phyloP scores from a whole-genome alignment of 2,329 filamentous ascomycete species.

The Penicillium concentricum region DNA sequence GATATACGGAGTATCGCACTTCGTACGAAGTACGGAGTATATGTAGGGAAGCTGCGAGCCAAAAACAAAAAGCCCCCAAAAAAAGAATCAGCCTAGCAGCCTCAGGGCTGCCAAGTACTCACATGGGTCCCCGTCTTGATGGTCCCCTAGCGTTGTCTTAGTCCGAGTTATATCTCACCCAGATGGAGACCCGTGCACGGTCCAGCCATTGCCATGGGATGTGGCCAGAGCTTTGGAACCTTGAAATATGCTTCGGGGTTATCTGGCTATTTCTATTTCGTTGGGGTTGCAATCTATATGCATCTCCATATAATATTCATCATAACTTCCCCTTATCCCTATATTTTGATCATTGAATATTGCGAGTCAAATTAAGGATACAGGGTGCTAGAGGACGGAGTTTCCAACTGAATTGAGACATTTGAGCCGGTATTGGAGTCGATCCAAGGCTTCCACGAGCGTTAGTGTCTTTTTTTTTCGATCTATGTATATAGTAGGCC shows the following conservation, averaged over 20 bases:
- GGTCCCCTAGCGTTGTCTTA: slow-evolving; percentile 9
- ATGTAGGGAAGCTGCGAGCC: not conserved
- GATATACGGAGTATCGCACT: not conserved
- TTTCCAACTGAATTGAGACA: not conserved
- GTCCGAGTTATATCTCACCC: slow-evolving; percentile 17
- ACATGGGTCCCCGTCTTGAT: not conserved
- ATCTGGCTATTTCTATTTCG: not conserved
- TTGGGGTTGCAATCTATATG: not conserved
- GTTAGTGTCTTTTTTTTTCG: slow-evolving; percentile 3
- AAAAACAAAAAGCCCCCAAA: not conserved
- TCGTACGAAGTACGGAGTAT: too few species aligned
- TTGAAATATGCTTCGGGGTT: not conserved
- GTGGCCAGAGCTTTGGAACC: not conserved
- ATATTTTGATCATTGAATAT: slow-evolving; percentile 3
- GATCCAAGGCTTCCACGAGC: slow-evolving; percentile 7
- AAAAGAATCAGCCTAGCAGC: not conserved
- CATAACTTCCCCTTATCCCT: not conserved
- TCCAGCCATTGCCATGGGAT: not conserved
- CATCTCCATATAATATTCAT: not conserved
- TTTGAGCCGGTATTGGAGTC: slow-evolving; percentile 7
- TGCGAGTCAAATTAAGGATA: not conserved
- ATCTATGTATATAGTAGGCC: slow-evolving; percentile 4
- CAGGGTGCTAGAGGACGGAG: not conserved
- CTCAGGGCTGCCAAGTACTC: not conserved
- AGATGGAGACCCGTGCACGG: slow-evolving; percentile 12